phyloP scores from a whole-genome alignment of 2,329 filamentous ascomycete genomes.

The Pseudogymnoascus sp. region DNA sequence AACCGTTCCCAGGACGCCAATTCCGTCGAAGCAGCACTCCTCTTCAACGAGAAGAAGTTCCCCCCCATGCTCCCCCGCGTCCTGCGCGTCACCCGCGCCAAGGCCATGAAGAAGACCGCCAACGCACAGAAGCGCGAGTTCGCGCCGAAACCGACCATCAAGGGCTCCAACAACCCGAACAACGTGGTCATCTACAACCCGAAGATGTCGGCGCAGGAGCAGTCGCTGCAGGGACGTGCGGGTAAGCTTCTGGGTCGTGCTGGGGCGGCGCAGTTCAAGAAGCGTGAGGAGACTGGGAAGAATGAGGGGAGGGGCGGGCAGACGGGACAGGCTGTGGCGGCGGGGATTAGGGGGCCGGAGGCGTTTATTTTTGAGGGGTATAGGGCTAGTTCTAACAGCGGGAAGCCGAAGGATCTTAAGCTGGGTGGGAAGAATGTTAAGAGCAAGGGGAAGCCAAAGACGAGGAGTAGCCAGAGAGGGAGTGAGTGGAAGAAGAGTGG shows the following conservation, averaged over 20 bases:
- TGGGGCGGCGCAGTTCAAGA: slow-evolving; percentile 40
- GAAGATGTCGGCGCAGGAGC: slow-evolving; percentile 62
- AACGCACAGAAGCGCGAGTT: slow-evolving; percentile 17
- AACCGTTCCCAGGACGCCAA: slow-evolving; percentile 57
- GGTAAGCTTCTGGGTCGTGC: slow-evolving; percentile 65
- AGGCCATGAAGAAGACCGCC: slow-evolving; percentile 33
- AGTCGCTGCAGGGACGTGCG: slow-evolving; percentile 65
- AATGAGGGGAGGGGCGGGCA: neutral
- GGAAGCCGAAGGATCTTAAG: slow-evolving; percentile 53
- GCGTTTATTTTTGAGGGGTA: slow-evolving; percentile 74
- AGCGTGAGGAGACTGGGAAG: slow-evolving; percentile 20
- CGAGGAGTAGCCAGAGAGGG: slow-evolving; percentile 28
- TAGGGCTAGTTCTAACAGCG: slow-evolving; percentile 59
- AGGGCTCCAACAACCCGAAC: slow-evolving; percentile 8
- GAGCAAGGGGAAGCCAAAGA: slow-evolving; percentile 37
- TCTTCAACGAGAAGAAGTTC: slow-evolving; percentile 84
- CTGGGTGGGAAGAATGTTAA: slow-evolving; percentile 49
- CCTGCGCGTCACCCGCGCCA: slow-evolving; percentile 75
- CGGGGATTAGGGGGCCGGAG: slow-evolving; percentile 42
- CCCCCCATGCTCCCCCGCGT: slow-evolving; percentile 87
- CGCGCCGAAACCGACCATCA: slow-evolving; percentile 1
- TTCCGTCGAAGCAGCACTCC: slow-evolving; percentile 80
- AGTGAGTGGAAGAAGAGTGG: slow-evolving; percentile 32
- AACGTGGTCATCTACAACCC: slow-evolving; percentile 47
- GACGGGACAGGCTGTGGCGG: slow-evolving; percentile 7